phyloP scores from a whole-genome alignment of 1,284 basidiomycete species.

The Apiotrichum siamense region DNA sequence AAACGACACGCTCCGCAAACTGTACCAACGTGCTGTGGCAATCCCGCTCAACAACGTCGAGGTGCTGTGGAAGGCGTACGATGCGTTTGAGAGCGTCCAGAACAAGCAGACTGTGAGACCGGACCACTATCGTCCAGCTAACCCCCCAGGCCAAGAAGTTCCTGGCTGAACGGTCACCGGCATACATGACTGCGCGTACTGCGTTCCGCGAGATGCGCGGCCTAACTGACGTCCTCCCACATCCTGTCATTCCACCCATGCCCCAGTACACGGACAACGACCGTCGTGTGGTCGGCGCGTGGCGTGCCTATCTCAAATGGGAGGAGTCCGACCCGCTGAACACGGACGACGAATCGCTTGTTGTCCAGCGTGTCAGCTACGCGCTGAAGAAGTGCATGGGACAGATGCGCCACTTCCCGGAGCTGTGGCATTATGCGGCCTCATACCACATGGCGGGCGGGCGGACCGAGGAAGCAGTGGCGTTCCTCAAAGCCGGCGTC shows the following conservation, averaged over 20 bases:
- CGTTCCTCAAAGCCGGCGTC: conserved; percentile 76
- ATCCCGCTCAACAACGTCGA: conserved; percentile 93
- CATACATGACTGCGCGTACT: conserved; percentile 89
- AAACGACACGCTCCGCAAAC: conserved; percentile 84
- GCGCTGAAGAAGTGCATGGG: conserved; percentile 77
- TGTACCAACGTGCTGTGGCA: conserved; percentile 87
- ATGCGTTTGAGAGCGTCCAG: conserved; percentile 82
- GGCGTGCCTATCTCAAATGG: conserved; percentile 92
- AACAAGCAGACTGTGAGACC: conserved; percentile 73
- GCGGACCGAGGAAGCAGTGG: conserved; percentile 72
- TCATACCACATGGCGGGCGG: conserved; percentile 68
- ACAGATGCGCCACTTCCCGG: conserved; percentile 88
- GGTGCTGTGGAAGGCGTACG: conserved; percentile 88
- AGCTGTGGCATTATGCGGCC: conserved; percentile 94
- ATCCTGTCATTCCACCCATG: conserved; percentile 59
- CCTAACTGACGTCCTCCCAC: conserved; percentile 61
- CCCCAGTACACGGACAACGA: conserved; percentile 71
- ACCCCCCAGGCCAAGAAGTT: conserved; percentile 77
- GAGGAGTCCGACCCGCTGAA: conserved; percentile 90
- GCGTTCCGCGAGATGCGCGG: conserved; percentile 72
- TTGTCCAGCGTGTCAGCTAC: conserved; percentile 63
- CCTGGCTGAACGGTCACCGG: conserved; percentile 71
- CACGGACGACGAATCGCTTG: conserved; percentile 69
- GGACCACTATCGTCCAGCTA: neutral
- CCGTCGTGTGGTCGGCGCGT: conserved; percentile 67